Percentiles rank a stretch among this genome's conserved stretches.
Evolutionary conservation across 495 filamentous ascomycete species (phyloP).

Genomic region (Penicillium lividum): DNA sequence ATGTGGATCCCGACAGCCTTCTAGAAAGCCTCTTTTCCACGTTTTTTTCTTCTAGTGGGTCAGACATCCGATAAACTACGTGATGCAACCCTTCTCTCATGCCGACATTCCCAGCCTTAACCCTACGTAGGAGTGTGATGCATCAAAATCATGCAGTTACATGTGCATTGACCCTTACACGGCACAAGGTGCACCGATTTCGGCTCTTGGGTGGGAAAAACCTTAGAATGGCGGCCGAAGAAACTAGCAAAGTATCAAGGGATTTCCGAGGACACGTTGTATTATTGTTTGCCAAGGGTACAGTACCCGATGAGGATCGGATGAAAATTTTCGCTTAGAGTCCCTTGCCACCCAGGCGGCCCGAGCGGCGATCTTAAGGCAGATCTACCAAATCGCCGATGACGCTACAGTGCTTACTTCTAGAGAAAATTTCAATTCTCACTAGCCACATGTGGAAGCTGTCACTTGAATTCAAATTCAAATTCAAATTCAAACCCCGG

Average conservation of each 20-base stretch:
- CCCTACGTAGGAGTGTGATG: no score
- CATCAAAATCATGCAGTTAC: not conserved
- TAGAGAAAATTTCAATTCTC: not conserved
- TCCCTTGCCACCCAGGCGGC: constrained; percentile 4
- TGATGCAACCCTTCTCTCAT: not conserved
- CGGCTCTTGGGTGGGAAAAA: not conserved
- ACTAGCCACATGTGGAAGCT: not conserved
- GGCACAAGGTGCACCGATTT: not conserved
- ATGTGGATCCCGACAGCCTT: constrained; percentile 11
- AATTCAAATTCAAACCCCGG: no score
- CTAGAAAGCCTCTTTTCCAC: constrained; percentile 14
- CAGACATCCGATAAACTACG: not conserved
- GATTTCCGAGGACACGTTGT: not conserved
- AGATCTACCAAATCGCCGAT: not conserved
- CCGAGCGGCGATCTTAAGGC: constrained; percentile 1
- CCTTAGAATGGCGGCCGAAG: not conserved
- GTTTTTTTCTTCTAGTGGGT: constrained; percentile 6
- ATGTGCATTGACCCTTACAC: not conserved
- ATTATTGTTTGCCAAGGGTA: not conserved
- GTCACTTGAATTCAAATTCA: no score
- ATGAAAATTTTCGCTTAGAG: constrained; percentile 1
- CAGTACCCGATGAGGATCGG: not conserved
- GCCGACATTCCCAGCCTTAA: not conserved
- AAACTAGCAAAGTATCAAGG: not conserved
- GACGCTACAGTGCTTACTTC: not conserved